A percentile compares a stretch with the other conserved stretches of the same genome.
These are phyloP conservation scores for Eucalyptus pumila DNA, from an alignment of 345 rosid species.

Conservation along the genomic window DNA sequence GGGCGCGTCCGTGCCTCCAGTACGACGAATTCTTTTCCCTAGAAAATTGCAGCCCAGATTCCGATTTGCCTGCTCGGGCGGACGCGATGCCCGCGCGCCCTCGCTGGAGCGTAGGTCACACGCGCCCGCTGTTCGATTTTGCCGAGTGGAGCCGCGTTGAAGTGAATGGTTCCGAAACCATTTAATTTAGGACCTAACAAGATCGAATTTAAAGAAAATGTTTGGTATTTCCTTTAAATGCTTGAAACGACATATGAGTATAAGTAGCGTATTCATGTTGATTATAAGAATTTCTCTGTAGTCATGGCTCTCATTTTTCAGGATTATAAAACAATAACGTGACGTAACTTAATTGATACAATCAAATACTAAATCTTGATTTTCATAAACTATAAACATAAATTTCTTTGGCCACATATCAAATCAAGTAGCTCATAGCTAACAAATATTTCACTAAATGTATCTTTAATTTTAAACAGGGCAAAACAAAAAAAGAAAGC, in stretches of 20 bases:
- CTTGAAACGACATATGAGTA: neutral
- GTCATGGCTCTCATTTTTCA: neutral
- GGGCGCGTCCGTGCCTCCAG: neutral
- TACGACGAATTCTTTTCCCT: neutral
- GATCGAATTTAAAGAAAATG: neutral
- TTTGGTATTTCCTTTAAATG: neutral
- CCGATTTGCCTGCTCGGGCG: neutral
- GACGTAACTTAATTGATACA: neutral
- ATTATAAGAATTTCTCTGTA: neutral
- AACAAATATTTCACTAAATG: neutral
- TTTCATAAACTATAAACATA: neutral
- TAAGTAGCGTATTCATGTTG: fast-evolving
- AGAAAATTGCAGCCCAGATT: neutral
- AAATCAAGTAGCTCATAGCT: neutral
- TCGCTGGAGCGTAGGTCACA: neutral
- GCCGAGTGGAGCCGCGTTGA: neutral
- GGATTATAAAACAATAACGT: fast-evolving
- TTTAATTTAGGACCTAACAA: neutral
- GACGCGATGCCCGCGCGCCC: neutral
- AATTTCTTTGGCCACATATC: neutral
- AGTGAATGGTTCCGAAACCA: neutral
- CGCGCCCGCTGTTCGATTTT: neutral
- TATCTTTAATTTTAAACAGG: neutral
- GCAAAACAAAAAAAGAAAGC: neutral
- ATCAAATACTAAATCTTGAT: neutral